Evolutionary conservation across 495 filamentous ascomycete species (phyloP), one percentile per base, ranked within the genome.

Genomic region (Aspergillus conjunctus): DNA sequence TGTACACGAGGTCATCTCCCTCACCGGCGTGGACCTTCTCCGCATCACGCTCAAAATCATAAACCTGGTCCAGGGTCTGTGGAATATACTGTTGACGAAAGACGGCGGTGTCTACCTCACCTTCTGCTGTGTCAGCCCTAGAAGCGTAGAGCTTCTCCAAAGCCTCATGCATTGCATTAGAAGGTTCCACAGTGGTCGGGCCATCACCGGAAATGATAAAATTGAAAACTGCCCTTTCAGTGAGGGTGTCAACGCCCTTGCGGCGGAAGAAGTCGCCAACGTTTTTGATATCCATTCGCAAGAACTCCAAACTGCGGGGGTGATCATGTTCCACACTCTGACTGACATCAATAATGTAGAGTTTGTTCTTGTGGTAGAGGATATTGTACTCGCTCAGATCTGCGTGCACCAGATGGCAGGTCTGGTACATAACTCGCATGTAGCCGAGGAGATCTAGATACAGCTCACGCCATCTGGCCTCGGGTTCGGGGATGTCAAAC

Each of bases 361-460:
- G 82, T 64, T 87, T 86, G 48, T 84, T 80, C 65, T 92, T 82
- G 73, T 97, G 85, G 76, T 95, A 98, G 0, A 98, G 83, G 46
- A 96, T 83, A 66, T 98, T 98, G 79, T 98, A 98, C 77, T 98
- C 94, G 74, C 90, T 94, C 66, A 98, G 72, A 84, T 98, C 94
- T 11, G 92, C 94, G 70, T 98, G 94, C 0, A 98, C 95, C 4
- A 98, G 85, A 50, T 78, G 83, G 77, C 95, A 97, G 14, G 85
- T 84, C 69, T 94, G 91, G 74, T 96, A 98, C 78, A 98, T 86
- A 43, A 87, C 87, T 34, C 91, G 87, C 91, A 98, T 97, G 70
- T 93, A 87, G 18, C 91, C 85, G 2, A 98, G 69, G 9, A 97
- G 78, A 69, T 97, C 88, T 14, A 91, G 70, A 72, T 98, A 98